Percentiles rank a stretch among this genome's conserved stretches.
Evolutionary conservation across 2,329 filamentous ascomycete species (phyloP).

Genomic region (Chaetomium globosum): DNA sequence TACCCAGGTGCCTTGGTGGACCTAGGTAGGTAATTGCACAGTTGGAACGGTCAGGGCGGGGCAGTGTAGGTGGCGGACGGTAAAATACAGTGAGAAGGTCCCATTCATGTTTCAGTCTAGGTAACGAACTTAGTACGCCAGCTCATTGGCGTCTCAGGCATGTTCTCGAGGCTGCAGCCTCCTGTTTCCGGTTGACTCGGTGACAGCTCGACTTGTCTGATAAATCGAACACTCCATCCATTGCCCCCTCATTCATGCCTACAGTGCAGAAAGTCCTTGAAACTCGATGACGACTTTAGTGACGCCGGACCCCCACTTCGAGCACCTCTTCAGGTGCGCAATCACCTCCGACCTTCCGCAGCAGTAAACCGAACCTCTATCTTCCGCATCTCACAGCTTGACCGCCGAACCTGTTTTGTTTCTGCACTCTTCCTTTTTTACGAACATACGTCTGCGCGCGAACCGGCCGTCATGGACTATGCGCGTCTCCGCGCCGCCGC

Average conservation of each 20-base stretch:
- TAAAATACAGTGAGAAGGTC: neutral
- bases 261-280: neutral
- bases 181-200: neutral
- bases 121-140: too few relatives aligned
- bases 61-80: too few relatives aligned
- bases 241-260: neutral
- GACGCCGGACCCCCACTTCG: neutral
- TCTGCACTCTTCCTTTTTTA: neutral
- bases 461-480: slow-evolving; percentile 62
- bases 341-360: too few relatives aligned
- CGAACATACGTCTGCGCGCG: neutral
- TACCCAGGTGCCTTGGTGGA: neutral
- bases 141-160: neutral
- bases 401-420: neutral
- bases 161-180: neutral
- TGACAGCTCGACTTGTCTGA: neutral
- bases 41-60: too few relatives aligned
- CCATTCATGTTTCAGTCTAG: neutral
- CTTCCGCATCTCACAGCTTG: neutral
- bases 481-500: slow-evolving; percentile 82
- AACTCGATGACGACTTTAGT: neutral
- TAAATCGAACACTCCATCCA: slow-evolving; percentile 2
- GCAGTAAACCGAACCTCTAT: neutral
- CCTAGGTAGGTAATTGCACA: too few relatives aligned
- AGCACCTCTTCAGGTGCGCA: neutral